Percentiles rank a stretch among this genome's conserved stretches.
Evolutionary conservation across 1,139 yeast species (phyloP).

Genomic region (Pichia sp.): DNA sequence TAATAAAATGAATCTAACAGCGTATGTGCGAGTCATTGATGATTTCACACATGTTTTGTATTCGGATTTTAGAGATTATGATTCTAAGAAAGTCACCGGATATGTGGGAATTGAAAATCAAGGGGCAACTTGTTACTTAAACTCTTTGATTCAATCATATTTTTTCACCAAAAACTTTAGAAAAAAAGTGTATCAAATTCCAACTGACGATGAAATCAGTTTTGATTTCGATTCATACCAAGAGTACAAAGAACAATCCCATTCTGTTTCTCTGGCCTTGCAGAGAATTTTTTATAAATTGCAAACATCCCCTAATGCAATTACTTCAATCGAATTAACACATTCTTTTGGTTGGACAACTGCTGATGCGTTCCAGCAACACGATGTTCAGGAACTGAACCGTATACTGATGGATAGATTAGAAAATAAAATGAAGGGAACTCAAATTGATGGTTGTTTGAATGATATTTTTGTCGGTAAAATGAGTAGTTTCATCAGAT

Average conservation of each 20-base stretch:
- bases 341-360: slow-evolving; percentile 97
- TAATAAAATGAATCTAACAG: slow-evolving; percentile 62
- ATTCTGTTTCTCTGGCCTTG: slow-evolving; percentile 65
- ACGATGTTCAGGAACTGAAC: slow-evolving; percentile 94
- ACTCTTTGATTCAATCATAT: slow-evolving; percentile 84
- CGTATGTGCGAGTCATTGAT: slow-evolving; percentile 65
- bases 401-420: slow-evolving; percentile 92
- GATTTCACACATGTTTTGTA: slow-evolving; percentile 93
- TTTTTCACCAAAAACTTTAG: slow-evolving; percentile 80
- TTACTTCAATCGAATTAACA: slow-evolving; percentile 81
- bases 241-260: slow-evolving; percentile 23
- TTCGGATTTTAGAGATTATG: slow-evolving; percentile 80
- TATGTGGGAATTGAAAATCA: slow-evolving; percentile 91
- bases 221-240: slow-evolving; percentile 16
- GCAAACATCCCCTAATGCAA: slow-evolving; percentile 63
- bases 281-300: slow-evolving; percentile 82
- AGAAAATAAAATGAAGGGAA: slow-evolving; percentile 88
- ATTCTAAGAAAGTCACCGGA: slow-evolving; percentile 82
- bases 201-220: slow-evolving; percentile 49
- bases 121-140: slow-evolving; percentile 96
- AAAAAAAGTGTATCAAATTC: slow-evolving; percentile 80
- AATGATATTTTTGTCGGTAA: slow-evolving; percentile 89
- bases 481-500: slow-evolving; percentile 90
- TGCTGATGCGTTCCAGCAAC: slow-evolving; percentile 93
- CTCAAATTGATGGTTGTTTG: slow-evolving; percentile 70